Percentiles rank a stretch among this genome's conserved stretches.
Conservation (phyloP, 352 stramenopile species). For the Phytophthora colocasiae region DNA sequence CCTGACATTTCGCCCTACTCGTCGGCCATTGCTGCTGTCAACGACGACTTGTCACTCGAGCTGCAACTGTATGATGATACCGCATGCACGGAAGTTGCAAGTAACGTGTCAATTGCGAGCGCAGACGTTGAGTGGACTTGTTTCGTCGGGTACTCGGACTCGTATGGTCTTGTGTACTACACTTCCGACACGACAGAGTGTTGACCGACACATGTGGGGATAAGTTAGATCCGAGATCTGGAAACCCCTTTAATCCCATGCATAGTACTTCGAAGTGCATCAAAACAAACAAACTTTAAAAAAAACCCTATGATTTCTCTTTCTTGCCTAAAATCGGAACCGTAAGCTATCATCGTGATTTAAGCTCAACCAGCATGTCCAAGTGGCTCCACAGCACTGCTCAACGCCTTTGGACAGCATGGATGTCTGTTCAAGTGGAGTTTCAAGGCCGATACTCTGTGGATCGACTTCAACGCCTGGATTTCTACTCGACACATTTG, state of each 20-base stretch:
- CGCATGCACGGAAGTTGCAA: conserved; percentile 11
- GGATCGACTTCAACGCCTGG: conserved; percentile 22
- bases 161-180: conserved; percentile 31
- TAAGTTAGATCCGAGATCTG: no score
- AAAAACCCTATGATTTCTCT: no score
- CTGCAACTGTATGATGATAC: conserved; percentile 22
- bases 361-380: not conserved
- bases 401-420: conserved; percentile 13
- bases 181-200: conserved; percentile 7
- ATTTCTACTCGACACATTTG: conserved; percentile 5
- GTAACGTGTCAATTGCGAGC: conserved; percentile 8
- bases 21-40: conserved; percentile 16
- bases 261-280: no score
- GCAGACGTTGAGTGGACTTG: conserved; percentile 23
- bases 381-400: not conserved
- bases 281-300: no score
- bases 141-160: conserved; percentile 23
- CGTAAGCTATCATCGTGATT: no score
- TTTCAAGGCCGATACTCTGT: conserved; percentile 41
- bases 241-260: no score
- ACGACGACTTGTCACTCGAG: conserved; percentile 16
- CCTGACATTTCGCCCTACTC: conserved; percentile 14
- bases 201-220: no score
- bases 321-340: conserved; percentile 1
- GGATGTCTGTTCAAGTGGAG: conserved; percentile 35